Evolutionary conservation across 2,329 filamentous ascomycete species (phyloP), one percentile per base, ranked within the genome.

Genomic region (Apiospora marii): DNA sequence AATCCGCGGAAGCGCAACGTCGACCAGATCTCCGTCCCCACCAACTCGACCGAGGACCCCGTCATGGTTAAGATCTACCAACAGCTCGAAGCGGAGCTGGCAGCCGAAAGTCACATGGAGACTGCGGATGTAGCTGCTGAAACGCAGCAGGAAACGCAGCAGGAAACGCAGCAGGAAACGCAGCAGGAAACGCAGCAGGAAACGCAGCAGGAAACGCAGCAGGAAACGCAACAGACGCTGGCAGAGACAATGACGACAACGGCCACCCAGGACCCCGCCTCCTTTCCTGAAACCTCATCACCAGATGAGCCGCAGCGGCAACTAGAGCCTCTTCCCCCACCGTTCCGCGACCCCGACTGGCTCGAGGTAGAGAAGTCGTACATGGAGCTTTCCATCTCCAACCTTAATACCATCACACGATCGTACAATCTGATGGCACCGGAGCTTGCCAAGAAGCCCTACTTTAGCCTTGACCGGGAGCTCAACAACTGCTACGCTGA

Each of bases 341-440:
- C 93, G 3, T 96, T 98, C 79, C 92, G 96, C 46, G 94, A 98
- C 76, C 84, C 73, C 1, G 69, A 64, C 13, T 72, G 73, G 51
- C 51, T 78, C 13, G 75, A 72, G 67, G 72, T 70, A n/a, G 75
- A 73, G 69, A 75, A 71, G 37, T 74, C 77, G 5, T 73, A 73
- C 24, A 74, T 71, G 72, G 70, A 88, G 51, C 87, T 96, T 6
- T 90, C 94, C 6, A 89, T 99, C 75, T 88, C 89, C 67, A 91
- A 94, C 72, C 89, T 98, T 72, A 98, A 98, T 82, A 82, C 84
- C 43, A 87, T 97, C 68, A 92, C 94, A 10, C 90, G 96, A 37
- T 93, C 93, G 19, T 99, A 99, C 85, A 98, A 98, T 78, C 89
- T 98, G 3, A 96, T 97, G 91, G 96, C 96, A 0, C 96, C 96